These are phyloP conservation scores for Neurospora sp. DNA, from an alignment of 495 filamentous ascomycete genomes.

Conservation along the genomic window DNA sequence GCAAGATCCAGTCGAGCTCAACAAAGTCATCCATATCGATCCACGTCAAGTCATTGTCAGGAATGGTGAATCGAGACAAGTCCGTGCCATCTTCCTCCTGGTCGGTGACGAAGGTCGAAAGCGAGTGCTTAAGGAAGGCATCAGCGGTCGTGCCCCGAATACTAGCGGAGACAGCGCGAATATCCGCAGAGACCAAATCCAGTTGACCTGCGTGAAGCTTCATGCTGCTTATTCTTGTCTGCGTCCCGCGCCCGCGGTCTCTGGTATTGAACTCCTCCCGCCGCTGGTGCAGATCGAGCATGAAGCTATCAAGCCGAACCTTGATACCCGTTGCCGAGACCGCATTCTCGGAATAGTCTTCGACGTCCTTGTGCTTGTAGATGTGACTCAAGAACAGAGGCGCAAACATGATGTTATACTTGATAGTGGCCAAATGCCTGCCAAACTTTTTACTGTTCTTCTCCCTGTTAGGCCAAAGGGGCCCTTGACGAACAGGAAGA, in stretches of 20 bases:
- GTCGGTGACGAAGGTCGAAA: conserved; percentile 36
- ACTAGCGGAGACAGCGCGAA: conserved; percentile 85
- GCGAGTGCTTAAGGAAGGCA: conserved; percentile 55
- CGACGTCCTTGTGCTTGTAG: conserved; percentile 95
- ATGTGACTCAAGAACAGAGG: conserved; percentile 92
- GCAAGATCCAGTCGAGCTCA: conserved; percentile 91
- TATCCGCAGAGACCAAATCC: conserved; percentile 85
- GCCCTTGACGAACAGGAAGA: conserved; percentile 84
- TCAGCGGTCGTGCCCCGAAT: conserved; percentile 69
- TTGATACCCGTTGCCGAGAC: conserved; percentile 92
- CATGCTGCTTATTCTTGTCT: conserved; percentile 78
- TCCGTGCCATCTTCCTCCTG: conserved; percentile 45
- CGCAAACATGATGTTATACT: conserved; percentile 88
- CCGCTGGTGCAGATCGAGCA: conserved; percentile 90
- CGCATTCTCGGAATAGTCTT: conserved; percentile 68
- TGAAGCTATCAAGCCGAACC: conserved; percentile 85
- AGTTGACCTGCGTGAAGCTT: conserved; percentile 88
- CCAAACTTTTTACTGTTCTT: conserved; percentile 99
- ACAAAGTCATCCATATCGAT: conserved; percentile 99
- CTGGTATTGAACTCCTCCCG: conserved; percentile 82
- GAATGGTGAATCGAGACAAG: conserved; percentile 84
- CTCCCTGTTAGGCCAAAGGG: conserved; percentile 79
- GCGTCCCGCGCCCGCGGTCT: conserved; percentile 58
- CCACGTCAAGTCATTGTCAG: conserved; percentile 89
- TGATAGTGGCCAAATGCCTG: conserved; percentile 90